Evolutionary conservation across 306 rosid species (phyloP).

Genomic region (Clitoria ternatea): DNA sequence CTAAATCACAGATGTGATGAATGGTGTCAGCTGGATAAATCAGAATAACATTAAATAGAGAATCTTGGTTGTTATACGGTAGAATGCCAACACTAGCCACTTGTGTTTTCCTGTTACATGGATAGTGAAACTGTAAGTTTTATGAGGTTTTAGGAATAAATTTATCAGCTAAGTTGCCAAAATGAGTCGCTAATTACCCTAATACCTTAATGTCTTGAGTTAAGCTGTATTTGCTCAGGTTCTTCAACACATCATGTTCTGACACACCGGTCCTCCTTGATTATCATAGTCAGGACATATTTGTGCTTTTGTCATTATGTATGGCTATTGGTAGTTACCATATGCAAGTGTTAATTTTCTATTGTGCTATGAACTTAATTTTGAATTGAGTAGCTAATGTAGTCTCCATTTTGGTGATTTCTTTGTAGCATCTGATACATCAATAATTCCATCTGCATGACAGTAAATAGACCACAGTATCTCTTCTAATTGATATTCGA

Average conservation of each 20-base stretch:
- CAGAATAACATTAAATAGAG: conserved; percentile 15
- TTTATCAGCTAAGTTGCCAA: conserved; percentile 6
- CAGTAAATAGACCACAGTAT: background rate
- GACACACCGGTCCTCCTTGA: conserved; percentile 12
- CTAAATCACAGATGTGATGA: conserved; percentile 14
- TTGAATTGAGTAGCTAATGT: conserved; percentile 25
- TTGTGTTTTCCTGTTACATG: background rate
- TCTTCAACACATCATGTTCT: conserved; percentile 5
- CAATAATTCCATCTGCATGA: conserved; percentile 30
- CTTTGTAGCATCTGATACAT: conserved; percentile 21
- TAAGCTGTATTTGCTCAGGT: conserved; percentile 1
- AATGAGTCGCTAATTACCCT: conserved; percentile 20
- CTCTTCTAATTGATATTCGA: conserved; percentile 31
- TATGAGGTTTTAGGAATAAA: conserved; percentile 7
- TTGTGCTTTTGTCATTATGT: conserved; percentile 9
- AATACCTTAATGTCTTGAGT: background rate
- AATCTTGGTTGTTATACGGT: conserved; percentile 17
- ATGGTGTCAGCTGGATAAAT: conserved; percentile 29
- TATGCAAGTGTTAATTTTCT: background rate
- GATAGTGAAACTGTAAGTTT: background rate
- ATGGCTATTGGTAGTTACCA: conserved; percentile 17
- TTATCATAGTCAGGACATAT: background rate
- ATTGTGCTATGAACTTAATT: background rate
- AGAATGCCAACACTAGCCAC: conserved; percentile 25
- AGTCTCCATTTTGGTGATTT: conserved; percentile 26